Conservation (phyloP, 768 basidiomycete genomes). For the Suillus tomentosus region DNA sequence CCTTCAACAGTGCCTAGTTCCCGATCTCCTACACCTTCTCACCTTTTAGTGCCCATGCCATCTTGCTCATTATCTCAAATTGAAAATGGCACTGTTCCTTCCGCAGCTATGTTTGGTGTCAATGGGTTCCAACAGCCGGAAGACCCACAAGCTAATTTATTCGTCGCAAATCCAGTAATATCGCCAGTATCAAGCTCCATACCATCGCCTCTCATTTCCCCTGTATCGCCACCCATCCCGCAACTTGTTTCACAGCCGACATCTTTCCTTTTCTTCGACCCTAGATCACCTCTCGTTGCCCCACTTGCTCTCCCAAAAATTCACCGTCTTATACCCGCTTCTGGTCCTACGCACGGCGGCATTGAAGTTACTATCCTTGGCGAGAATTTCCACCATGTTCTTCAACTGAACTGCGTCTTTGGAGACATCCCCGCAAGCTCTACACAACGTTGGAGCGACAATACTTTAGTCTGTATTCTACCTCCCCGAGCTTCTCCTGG, state of each 20-base stretch:
- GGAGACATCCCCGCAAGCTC: slow-evolving; percentile 81
- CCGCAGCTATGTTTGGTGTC: slow-evolving; percentile 5
- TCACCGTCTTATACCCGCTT: slow-evolving; percentile 81
- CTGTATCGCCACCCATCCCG: slow-evolving; percentile 16
- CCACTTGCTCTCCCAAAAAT: slow-evolving; percentile 69
- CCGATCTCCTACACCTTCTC: slow-evolving; percentile 34
- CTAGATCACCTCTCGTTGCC: slow-evolving; percentile 46
- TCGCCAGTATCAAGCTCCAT: slow-evolving; percentile 21
- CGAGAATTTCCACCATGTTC: slow-evolving; percentile 78
- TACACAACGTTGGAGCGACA: slow-evolving; percentile 90
- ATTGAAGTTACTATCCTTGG: slow-evolving; percentile 95
- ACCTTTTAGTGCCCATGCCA: slow-evolving; percentile 20
- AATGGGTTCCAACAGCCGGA: slow-evolving; percentile 10
- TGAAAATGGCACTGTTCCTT: slow-evolving; percentile 7
- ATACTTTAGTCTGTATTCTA: slow-evolving; percentile 87
- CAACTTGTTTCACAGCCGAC: slow-evolving; percentile 43
- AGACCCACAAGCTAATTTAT: slow-evolving; percentile 11
- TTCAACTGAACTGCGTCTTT: slow-evolving; percentile 79
- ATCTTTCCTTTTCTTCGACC: slow-evolving; percentile 65
- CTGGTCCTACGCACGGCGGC: slow-evolving; percentile 88
- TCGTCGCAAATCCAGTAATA: slow-evolving; percentile 20
- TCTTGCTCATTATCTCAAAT: slow-evolving; percentile 16
- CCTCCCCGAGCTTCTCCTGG: slow-evolving; percentile 84
- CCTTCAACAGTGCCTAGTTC: slow-evolving; percentile 36
- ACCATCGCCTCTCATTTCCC: slow-evolving; percentile 15